phyloP scores from a whole-genome alignment of 2,329 filamentous ascomycete species.

The Teratosphaeria viscida region DNA sequence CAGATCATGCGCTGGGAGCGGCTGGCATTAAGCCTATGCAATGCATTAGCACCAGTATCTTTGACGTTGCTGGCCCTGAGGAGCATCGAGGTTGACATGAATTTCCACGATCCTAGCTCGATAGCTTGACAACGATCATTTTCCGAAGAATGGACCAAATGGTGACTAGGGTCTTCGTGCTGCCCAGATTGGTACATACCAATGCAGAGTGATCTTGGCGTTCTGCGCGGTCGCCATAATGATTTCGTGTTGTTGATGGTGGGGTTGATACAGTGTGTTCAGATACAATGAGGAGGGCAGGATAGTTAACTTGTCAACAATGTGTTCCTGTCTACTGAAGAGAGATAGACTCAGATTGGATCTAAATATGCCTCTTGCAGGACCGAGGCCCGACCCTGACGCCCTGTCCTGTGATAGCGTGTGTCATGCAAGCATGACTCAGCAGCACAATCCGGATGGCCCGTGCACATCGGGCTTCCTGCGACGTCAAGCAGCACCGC shows the following conservation, averaged over 20 bases:
- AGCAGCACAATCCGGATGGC: background rate
- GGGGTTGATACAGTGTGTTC: too few species aligned
- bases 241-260: background rate
- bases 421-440: background rate
- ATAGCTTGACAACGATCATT: too few species aligned
- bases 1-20: constrained; percentile 75
- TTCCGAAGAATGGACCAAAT: background rate
- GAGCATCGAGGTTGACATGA: background rate
- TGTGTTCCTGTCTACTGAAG: background rate
- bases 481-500: constrained; percentile 1
- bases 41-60: background rate
- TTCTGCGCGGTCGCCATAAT: constrained; percentile 16
- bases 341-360: background rate
- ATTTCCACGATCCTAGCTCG: too few species aligned
- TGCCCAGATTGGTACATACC: constrained; percentile 34
- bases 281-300: background rate
- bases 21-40: constrained; percentile 65
- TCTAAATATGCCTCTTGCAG: background rate
- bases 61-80: background rate
- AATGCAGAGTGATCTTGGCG: constrained; percentile 53
- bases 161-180: background rate
- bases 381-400: background rate
- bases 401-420: background rate
- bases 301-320: background rate
- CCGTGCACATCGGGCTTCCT: background rate